Conservation (phyloP, 2,329 filamentous ascomycete genomes). For the Westerdykella ornata region DNA sequence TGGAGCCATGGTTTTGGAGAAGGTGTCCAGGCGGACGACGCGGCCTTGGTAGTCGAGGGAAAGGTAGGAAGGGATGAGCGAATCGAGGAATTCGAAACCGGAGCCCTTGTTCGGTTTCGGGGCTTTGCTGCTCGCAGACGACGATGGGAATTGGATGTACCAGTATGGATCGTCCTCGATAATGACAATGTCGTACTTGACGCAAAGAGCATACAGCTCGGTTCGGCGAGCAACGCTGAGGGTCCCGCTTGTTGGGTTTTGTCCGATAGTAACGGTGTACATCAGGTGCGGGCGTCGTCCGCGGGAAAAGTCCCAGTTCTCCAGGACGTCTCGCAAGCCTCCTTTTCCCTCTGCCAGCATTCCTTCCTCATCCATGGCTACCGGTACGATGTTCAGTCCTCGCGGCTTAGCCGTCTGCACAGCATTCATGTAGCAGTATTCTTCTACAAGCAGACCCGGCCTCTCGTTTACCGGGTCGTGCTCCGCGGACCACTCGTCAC, state of each 20-base stretch:
- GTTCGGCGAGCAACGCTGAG: conserved; percentile 66
- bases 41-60: conserved; percentile 77
- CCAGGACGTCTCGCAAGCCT: conserved; percentile 68
- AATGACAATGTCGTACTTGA: conserved; percentile 81
- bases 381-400: conserved; percentile 65
- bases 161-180: conserved; percentile 94
- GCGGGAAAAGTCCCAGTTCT: conserved; percentile 69
- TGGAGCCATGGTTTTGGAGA: conserved; percentile 87
- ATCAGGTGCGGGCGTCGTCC: conserved; percentile 75
- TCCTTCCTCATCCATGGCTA: conserved; percentile 70
- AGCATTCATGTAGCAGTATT: conserved; percentile 74
- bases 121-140: conserved; percentile 38
- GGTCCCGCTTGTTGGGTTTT: conserved; percentile 78
- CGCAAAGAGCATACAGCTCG: conserved; percentile 73
- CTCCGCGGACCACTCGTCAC: conserved; percentile 65
- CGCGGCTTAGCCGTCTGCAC: conserved; percentile 60
- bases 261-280: conserved; percentile 88
- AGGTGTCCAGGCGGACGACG: conserved; percentile 84
- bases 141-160: conserved; percentile 83
- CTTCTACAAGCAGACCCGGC: conserved; percentile 73
- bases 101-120: conserved; percentile 46
- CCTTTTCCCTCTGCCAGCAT: conserved; percentile 70
- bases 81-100: conserved; percentile 74
- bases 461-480: conserved; percentile 60
- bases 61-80: conserved; percentile 74